Evolutionary conservation across 2,329 filamentous ascomycete genomes (phyloP), one percentile per base, ranked within the genome.

Genomic region (Aspergillus intermedius): DNA sequence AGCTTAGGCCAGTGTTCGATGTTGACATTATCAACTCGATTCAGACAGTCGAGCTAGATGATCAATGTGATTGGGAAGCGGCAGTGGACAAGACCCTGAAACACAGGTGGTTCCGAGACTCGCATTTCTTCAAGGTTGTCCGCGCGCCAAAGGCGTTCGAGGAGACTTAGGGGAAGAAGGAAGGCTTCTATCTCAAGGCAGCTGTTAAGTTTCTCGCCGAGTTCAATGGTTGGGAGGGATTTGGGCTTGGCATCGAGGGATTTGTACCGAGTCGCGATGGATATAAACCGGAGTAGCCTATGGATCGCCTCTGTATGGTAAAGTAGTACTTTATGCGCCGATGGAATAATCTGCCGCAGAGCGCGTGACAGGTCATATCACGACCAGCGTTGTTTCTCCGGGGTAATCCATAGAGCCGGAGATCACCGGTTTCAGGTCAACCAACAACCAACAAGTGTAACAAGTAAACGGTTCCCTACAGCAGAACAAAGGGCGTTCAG

Each of bases 201-300:
- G 71, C 71, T 5, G 60, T 71, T 17, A 73, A 69, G 52, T 72
- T 74, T 55, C 60, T 62, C 13, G 60, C 63, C 47, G 70, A 72
- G 34, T 76, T 75, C 54, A 17, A 45, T 22, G 21, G 44, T 2
- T 50, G 48, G 44, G 40, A 44, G 19, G 40, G 44, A 5, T 44
- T 39, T n/a, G 48, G 48, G n/a, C 3, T 28, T 12, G 48, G 44
- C 4, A 41, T 50, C 39, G 48, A 22, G 40, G 48, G 48, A 7
- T 47, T 50, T 22, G 1, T 50, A 12, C 25, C 25, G 10, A 30
- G 10, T 12, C 10, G 25, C 25, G 10, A 30, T 30, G 25, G 3
- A 10, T 30, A 12, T 30, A 30, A 4, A 10, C 25, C 25, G 5
- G 25, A 30, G 3, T 30, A 30, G 12, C 9, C 25, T 12, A 12